Evolutionary conservation across 345 rosid genomes (phyloP).

Genomic region (Brassica carinata): DNA sequence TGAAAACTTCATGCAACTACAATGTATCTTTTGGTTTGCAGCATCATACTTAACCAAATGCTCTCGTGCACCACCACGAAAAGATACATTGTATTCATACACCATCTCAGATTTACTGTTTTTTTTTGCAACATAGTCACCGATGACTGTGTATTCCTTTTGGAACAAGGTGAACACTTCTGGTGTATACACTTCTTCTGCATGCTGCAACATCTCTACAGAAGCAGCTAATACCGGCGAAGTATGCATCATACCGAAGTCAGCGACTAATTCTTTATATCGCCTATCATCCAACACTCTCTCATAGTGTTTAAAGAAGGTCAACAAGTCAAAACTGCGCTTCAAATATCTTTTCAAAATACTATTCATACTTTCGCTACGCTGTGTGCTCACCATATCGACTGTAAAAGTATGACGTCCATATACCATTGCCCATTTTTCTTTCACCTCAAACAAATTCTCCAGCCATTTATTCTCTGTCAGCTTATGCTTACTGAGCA

Average conservation of each 20-base stretch:
- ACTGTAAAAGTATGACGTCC: neutral
- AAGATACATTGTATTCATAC: neutral
- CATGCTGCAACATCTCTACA: neutral
- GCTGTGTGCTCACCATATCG: neutral
- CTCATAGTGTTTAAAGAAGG: neutral
- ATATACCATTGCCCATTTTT: neutral
- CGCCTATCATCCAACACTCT: neutral
- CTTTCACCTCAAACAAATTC: neutral
- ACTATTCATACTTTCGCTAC: neutral
- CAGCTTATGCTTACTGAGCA: neutral
- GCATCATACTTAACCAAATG: neutral
- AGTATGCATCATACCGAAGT: neutral
- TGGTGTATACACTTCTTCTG: neutral
- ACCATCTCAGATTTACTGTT: neutral
- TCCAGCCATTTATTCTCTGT: neutral
- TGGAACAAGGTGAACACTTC: neutral
- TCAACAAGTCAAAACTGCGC: neutral
- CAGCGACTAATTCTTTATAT: neutral
- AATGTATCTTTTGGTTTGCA: neutral
- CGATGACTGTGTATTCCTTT: neutral
- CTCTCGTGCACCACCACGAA: neutral
- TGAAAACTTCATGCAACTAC: neutral
- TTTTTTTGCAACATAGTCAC: neutral
- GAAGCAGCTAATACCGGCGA: neutral
- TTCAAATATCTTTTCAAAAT: neutral